Evolutionary conservation across 768 basidiomycete species (phyloP).

Genomic region (Boletellus emodensis): DNA sequence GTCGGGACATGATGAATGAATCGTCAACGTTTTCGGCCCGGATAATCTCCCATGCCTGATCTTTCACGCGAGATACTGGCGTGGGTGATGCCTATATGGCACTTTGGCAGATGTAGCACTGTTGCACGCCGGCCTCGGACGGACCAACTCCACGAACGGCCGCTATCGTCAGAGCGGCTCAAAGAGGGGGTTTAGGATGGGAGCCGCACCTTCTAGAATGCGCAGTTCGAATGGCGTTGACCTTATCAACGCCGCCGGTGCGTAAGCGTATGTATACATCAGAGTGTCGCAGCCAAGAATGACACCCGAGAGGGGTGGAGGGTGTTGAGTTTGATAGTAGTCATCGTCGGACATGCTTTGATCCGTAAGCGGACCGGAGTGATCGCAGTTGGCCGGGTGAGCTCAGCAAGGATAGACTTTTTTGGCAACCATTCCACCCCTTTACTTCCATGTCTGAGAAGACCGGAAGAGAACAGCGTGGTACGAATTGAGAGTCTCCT

Average conservation of each 20-base stretch:
- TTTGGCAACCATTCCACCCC: constrained; percentile 1
- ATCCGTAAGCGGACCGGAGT: not conserved
- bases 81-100: not conserved
- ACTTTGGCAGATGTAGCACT: not conserved
- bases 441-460: not conserved
- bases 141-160: not conserved
- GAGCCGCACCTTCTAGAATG: not conserved
- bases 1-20: no score
- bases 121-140: not conserved
- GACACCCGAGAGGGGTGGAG: not conserved
- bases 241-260: not conserved
- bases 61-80: not conserved
- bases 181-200: not conserved
- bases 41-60: not conserved
- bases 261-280: not conserved
- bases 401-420: not conserved
- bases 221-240: not conserved
- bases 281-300: not conserved
- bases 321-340: not conserved
- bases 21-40: no score
- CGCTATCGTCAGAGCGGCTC: not conserved
- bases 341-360: not conserved
- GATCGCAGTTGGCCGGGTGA: not conserved
- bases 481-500: no score
- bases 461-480: not conserved